These are phyloP conservation scores for Fusarium irregulare DNA, from an alignment of 2,329 filamentous ascomycete genomes.

Conservation along the genomic window DNA sequence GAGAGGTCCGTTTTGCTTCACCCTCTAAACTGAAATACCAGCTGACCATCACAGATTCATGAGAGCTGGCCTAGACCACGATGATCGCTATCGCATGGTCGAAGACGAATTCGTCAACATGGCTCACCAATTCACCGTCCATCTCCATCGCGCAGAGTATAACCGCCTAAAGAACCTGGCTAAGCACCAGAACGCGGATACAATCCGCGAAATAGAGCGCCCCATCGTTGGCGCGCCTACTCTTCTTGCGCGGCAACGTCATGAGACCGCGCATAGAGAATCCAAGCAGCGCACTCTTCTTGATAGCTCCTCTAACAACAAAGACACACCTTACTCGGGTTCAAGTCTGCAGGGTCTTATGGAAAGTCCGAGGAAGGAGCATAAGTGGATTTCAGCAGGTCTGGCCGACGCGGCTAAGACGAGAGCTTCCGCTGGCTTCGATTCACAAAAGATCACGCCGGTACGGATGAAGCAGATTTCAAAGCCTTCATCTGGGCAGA, in stretches of 20 bases:
- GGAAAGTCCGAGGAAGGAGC: constrained; percentile 54
- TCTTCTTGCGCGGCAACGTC: constrained; percentile 38
- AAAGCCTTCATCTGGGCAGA: constrained; percentile 15
- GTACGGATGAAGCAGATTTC: constrained; percentile 3
- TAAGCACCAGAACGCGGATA: constrained; percentile 64
- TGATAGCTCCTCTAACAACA: constrained; percentile 1
- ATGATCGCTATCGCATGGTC: constrained; percentile 84
- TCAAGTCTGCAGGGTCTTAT: constrained; percentile 57
- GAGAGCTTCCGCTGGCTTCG: constrained; percentile 46
- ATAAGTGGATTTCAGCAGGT: constrained; percentile 43
- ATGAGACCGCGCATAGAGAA: constrained; percentile 32
- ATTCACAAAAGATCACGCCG: constrained; percentile 36
- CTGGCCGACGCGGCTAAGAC: constrained; percentile 38
- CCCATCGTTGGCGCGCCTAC: constrained; percentile 59
- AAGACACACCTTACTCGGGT: constrained; percentile 44
- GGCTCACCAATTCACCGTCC: constrained; percentile 76
- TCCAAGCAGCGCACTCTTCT: constrained; percentile 44
- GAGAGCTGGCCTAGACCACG: constrained; percentile 70
- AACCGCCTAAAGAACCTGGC: constrained; percentile 71
- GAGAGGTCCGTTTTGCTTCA: constrained; percentile 55
- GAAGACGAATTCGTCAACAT: constrained; percentile 80
- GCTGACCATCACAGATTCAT: constrained; percentile 63
- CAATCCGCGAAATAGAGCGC: constrained; percentile 63
- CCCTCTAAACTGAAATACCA: neutral
- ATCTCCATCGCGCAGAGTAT: constrained; percentile 83